Evolutionary conservation across 352 stramenopile species (phyloP), one percentile per base, ranked within the genome.

Genomic region (Pythium phragmitis): DNA sequence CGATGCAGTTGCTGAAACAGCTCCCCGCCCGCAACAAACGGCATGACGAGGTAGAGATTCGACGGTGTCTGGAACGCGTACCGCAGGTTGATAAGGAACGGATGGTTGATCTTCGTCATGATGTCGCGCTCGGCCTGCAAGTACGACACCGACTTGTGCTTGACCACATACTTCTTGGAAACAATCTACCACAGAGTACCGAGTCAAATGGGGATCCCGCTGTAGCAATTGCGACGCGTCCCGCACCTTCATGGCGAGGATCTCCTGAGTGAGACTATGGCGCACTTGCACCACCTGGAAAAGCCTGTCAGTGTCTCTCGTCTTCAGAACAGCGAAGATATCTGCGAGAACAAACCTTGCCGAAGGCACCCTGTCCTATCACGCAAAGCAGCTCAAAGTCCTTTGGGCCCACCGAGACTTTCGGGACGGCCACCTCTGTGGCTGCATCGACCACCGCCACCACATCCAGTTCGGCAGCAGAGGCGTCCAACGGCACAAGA

Each of bases 31-130:
- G 73, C 63, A 19, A 82, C 57, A 41, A 76, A 82, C 49, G 70
- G 69, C 85, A 95, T 93, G 19, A 95, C 86, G 36, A 95, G 69
- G 59, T 93, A 95, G 19, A 93, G 74, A 43, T 93, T 92, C 0
- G 79, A 79, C 43, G 82, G 68, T 49, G 86, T 92, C 74, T 95
- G 86, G 68, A 95, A 95, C 4, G 86, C 84, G 69, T 90, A 92
- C 21, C 77, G 69, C 26, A 95, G 62, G 66, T 76, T 88, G 57
- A 93, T 87, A 6, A 95, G 57, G 66, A 95, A 95, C 50, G 86
- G 86, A 52, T 95, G 86, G 58, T 82, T 83, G 62, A 95, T 89
- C 74, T 93, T 91, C 60, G 82, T 91, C 85, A 95, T 92, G 50
- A 93, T 93, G 63, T 93, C 82, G 43, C 86, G 75, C 69, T 95